phyloP scores from a whole-genome alignment of 169 alveolate species.

The Plasmodium billcollinsi region DNA sequence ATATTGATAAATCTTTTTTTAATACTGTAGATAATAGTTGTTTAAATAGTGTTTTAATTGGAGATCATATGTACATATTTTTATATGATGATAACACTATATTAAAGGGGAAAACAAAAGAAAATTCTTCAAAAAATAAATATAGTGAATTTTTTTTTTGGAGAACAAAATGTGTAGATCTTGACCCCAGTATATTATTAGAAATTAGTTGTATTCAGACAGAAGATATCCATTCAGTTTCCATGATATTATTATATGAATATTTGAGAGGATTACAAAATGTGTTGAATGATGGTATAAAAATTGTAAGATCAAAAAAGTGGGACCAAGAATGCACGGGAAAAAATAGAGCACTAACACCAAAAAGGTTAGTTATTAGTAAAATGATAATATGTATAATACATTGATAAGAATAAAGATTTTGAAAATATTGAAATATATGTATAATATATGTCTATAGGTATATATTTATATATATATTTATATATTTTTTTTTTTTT shows the following conservation, averaged over 20 bases:
- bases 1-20: conserved; percentile 45
- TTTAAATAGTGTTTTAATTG: conserved; percentile 30
- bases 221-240: conserved; percentile 15
- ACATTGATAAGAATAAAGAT: no score
- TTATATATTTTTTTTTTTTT: not conserved
- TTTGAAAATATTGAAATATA: no score
- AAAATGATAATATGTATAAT: not conserved
- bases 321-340: conserved; percentile 2
- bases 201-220: conserved; percentile 23
- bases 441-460: no score
- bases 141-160: conserved; percentile 36
- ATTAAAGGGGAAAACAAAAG: conserved; percentile 36
- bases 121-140: conserved; percentile 22
- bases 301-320: conserved; percentile 19
- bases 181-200: conserved; percentile 37
- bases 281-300: conserved; percentile 39
- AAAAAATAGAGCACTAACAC: conserved; percentile 28
- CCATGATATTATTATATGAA: conserved; percentile 48
- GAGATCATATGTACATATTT: conserved; percentile 16
- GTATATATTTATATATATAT: no score
- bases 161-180: conserved; percentile 27
- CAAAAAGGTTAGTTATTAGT: conserved; percentile 28
- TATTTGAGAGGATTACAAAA: conserved; percentile 48
- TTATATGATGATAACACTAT: conserved; percentile 66
- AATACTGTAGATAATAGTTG: conserved; percentile 26